A percentile compares a stretch with the other conserved stretches of the same genome.
phyloP scores from a whole-genome alignment of 2,329 filamentous ascomycete genomes.

The Penicillium sp. region DNA sequence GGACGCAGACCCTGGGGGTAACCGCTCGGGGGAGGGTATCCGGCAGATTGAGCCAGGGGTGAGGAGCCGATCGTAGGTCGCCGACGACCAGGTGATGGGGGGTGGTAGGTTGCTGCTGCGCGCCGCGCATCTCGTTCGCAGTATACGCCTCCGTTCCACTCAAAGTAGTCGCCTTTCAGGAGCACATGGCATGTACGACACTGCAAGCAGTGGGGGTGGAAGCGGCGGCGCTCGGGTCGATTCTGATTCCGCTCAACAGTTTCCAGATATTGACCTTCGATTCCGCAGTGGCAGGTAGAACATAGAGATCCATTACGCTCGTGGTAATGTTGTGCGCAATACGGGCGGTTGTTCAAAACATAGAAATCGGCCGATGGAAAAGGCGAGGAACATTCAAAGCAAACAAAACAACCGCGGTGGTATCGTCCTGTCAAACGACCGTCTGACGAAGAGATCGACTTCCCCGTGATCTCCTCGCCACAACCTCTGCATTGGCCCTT shows the following conservation, averaged over 20 bases:
- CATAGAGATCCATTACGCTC: constrained; percentile 86
- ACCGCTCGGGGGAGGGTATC: constrained; percentile 30
- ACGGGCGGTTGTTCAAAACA: constrained; percentile 81
- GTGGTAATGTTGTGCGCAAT: constrained; percentile 92
- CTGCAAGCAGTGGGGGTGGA: constrained; percentile 83
- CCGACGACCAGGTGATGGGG: constrained; percentile 36
- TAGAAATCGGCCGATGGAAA: constrained; percentile 92
- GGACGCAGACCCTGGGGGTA: constrained; percentile 18
- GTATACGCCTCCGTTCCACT: constrained; percentile 75
- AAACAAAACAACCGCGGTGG: constrained; percentile 94
- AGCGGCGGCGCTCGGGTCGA: constrained; percentile 61
- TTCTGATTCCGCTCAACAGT: constrained; percentile 57
- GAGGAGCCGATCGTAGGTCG: constrained; percentile 35
- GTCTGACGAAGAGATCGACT: constrained; percentile 91
- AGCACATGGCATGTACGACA: constrained; percentile 72
- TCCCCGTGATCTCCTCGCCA: constrained; percentile 74
- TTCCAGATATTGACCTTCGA: constrained; percentile 91
- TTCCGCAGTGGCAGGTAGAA: constrained; percentile 74
- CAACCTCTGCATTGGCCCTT: constrained; percentile 86
- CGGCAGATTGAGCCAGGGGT: constrained; percentile 31
- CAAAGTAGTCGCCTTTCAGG: constrained; percentile 84
- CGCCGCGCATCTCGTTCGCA: constrained; percentile 84
- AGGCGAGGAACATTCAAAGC: constrained; percentile 75
- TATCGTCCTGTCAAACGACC: constrained; percentile 90
- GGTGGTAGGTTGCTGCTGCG: constrained; percentile 34